Base-by-base conservation (phyloP, 1,284 basidiomycete species). In the Malassezia caprae region DNA sequence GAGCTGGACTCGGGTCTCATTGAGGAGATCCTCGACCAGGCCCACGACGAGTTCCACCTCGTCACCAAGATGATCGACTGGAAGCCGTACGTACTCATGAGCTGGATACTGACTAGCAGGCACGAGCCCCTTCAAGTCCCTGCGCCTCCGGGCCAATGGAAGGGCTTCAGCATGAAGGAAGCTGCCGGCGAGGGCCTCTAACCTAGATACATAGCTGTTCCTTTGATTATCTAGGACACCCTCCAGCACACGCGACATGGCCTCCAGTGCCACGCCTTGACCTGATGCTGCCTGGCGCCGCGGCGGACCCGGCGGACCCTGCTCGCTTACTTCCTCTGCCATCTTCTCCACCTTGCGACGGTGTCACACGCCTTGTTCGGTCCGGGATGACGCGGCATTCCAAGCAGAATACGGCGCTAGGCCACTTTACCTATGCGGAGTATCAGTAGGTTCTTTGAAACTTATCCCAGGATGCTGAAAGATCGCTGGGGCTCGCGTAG, bases 31-130 rank as follows among this genome's bases (percentile, higher is more conserved):
- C 69, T 98, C 60, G 80, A 84, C 66, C 83, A 89, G 77, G 91
- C 90, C 3, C 76, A 84, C 65, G 85, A 87, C 64, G 93, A 98
- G 78, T 78, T 88, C 56, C 79, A 77, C 48, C 78, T 96, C 41
- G 86, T 82, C 1, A 79, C 79, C 34, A 88, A 88, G 78, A 89
- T 96, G 86, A 73, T 85, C 23, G 87, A 93, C 73, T 96, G 89
- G 88, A 94, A 96, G 79, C 82, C 87, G 91, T 98, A 76, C 78
- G 89, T 86, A 17, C 23, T 26, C 24, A n/a, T 30, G 35, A 46
- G 8, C 10, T 24, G 44, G 15, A n/a, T 34, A 28, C 53, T 48
- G 44, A 53, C 47, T 51, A 40, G 31, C 65, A 93, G 90, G 41
- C 90, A 87, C 86, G 88, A 90, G 73, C 81, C 87, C 23, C 77